phyloP scores from a whole-genome alignment of 164 flowering plant species.

The Buxus sempervirens region DNA sequence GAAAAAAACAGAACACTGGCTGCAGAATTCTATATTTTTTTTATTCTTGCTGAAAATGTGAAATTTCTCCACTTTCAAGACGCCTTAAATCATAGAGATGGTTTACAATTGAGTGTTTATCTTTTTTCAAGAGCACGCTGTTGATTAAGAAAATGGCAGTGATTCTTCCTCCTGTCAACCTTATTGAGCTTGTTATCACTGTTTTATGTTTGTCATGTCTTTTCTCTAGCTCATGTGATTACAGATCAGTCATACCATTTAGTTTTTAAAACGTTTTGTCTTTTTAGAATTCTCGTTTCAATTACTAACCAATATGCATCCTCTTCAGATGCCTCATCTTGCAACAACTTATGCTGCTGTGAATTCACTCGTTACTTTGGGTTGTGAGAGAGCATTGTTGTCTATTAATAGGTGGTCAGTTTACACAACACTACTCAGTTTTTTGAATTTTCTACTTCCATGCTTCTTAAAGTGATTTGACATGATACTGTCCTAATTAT shows the following conservation, averaged over 20 bases:
- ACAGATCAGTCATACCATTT: background rate
- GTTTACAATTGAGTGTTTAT: background rate
- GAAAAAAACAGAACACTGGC: no score
- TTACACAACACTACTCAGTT: constrained; percentile 13
- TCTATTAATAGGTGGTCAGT: constrained; percentile 86
- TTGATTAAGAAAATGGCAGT: background rate
- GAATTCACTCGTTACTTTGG: constrained; percentile 82
- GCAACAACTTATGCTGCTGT: constrained; percentile 99
- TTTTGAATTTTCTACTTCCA: background rate
- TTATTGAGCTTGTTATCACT: background rate
- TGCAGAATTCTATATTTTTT: background rate
- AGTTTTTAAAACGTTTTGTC: background rate
- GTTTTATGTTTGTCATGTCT: background rate
- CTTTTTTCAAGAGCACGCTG: background rate
- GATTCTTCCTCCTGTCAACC: background rate
- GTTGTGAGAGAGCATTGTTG: constrained; percentile 63
- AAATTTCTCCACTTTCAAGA: background rate
- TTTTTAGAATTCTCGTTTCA: background rate
- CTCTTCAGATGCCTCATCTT: constrained; percentile 82
- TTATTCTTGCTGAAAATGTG: background rate
- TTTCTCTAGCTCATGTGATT: background rate
- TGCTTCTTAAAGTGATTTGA: constrained; percentile 3
- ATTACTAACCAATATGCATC: constrained; percentile 7
- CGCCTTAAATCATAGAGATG: no score
- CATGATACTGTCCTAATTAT: constrained; percentile 10